These are phyloP conservation scores for Pyracantha coccinea DNA, from an alignment of 331 rosid genomes.

Conservation along the genomic window DNA sequence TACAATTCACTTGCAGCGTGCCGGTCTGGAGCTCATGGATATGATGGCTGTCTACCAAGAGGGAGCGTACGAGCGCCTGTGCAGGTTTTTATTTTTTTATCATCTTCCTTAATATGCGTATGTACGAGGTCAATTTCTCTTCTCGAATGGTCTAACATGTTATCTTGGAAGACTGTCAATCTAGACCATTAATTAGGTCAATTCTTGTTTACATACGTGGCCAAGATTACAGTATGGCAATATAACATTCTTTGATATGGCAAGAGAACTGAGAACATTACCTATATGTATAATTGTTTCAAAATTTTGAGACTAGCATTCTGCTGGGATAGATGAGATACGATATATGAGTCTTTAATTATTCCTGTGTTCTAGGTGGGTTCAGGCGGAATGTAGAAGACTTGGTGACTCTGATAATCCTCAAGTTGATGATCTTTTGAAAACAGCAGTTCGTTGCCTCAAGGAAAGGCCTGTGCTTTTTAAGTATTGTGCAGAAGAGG, in stretches of 20 bases:
- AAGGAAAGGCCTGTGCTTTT: constrained; percentile 90
- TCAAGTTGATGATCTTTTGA: constrained; percentile 81
- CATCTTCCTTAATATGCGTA: neutral
- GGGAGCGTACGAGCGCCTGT: constrained; percentile 95
- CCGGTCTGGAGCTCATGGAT: constrained; percentile 96
- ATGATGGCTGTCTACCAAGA: constrained; percentile 99
- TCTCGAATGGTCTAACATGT: neutral
- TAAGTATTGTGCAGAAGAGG: constrained; percentile 99
- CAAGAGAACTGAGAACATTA: neutral
- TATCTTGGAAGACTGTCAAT: neutral
- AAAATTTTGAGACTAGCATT: constrained; percentile 3
- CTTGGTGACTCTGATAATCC: constrained; percentile 93
- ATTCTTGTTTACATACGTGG: neutral
- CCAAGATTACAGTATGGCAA: neutral
- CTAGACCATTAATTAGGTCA: neutral
- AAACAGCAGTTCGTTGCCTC: constrained; percentile 84
- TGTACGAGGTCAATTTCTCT: neutral
- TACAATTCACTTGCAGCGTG: constrained; percentile 51
- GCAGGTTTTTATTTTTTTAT: constrained; percentile 53
- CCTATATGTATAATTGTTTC: neutral
- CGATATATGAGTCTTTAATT: constrained; percentile 11
- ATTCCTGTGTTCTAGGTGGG: constrained; percentile 58
- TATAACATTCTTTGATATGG: neutral
- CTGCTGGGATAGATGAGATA: constrained; percentile 9
- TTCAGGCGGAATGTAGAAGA: constrained; percentile 89